Evolutionary conservation across 805 yeast genomes (phyloP).

Genomic region (Lachancea sp.): DNA sequence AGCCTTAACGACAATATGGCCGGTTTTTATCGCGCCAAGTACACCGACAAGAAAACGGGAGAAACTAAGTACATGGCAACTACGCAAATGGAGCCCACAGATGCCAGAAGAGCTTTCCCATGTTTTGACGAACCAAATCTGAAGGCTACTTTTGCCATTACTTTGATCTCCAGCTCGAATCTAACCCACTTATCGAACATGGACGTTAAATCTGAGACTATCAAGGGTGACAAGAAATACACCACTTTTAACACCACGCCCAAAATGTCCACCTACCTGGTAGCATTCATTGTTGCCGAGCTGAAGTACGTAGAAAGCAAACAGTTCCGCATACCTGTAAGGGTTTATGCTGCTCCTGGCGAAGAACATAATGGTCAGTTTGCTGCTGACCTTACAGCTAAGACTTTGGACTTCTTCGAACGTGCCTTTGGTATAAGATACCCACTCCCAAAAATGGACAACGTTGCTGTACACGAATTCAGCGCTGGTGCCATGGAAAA

Average conservation of each 20-base stretch:
- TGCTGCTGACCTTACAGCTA: conserved; percentile 69
- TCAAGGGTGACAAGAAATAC: conserved; percentile 42
- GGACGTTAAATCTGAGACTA: conserved; percentile 51
- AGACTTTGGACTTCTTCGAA: conserved; percentile 68
- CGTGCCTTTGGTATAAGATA: conserved; percentile 67
- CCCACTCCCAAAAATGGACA: conserved; percentile 74
- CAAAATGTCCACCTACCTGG: conserved; percentile 75
- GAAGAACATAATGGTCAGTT: conserved; percentile 62
- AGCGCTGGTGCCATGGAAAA: conserved; percentile 90
- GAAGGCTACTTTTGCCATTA: conserved; percentile 64
- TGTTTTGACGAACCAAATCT: conserved; percentile 79
- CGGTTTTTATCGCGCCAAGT: conserved; percentile 70
- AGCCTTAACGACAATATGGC: conserved; percentile 72
- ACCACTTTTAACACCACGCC: conserved; percentile 72
- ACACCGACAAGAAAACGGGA: conserved; percentile 50
- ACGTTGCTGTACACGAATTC: conserved; percentile 78
- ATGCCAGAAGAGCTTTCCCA: conserved; percentile 83
- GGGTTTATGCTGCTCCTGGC: conserved; percentile 78
- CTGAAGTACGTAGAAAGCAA: conserved; percentile 63
- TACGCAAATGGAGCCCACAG: conserved; percentile 83
- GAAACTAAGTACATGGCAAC: conserved; percentile 67
- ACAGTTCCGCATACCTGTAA: conserved; percentile 65
- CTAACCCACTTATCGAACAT: conserved; percentile 63
- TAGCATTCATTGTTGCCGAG: conserved; percentile 79
- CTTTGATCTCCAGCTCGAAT: conserved; percentile 49